phyloP scores from a whole-genome alignment of 257 asterid species.

The Vinca minor region DNA sequence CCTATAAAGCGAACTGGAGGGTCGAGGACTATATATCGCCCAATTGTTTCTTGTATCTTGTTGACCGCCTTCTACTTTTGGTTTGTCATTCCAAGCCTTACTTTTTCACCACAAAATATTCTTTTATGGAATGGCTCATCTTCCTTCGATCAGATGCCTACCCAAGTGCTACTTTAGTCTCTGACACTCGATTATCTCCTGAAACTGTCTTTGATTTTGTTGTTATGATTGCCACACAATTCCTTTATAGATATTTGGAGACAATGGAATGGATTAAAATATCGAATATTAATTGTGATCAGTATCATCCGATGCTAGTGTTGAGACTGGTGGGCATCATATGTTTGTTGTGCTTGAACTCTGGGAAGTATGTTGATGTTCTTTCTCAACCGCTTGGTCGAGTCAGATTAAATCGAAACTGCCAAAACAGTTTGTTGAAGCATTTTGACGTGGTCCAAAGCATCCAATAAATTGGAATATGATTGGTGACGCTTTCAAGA shows the following conservation, averaged over 20 bases:
- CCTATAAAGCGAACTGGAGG: slow-evolving; percentile 29
- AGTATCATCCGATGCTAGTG: slow-evolving; percentile 28
- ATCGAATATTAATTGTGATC: slow-evolving; percentile 5
- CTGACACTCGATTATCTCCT: neutral
- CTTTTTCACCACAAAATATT: slow-evolving; percentile 40
- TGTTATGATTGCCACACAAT: slow-evolving; percentile 10
- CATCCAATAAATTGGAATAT: slow-evolving; percentile 4
- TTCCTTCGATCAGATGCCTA: slow-evolving; percentile 16
- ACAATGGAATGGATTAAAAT: slow-evolving; percentile 30
- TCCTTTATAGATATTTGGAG: slow-evolving; percentile 3
- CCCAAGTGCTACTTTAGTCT: slow-evolving; percentile 12
- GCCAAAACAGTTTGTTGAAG: slow-evolving; percentile 29
- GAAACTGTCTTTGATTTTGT: slow-evolving; percentile 12
- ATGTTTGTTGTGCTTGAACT: slow-evolving; percentile 41
- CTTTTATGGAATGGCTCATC: slow-evolving; percentile 32
- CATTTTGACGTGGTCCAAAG: slow-evolving; percentile 14
- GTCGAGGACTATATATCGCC: slow-evolving; percentile 40
- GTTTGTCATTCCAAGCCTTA: slow-evolving; percentile 26
- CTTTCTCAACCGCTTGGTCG: slow-evolving; percentile 9
- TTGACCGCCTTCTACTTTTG: slow-evolving; percentile 42
- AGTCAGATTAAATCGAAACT: slow-evolving; percentile 17
- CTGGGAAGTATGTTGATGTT: slow-evolving; percentile 12
- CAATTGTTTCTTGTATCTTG: slow-evolving; percentile 44
- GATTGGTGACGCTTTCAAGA: slow-evolving; percentile 37
- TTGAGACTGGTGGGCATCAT: slow-evolving; percentile 37